phyloP scores from a whole-genome alignment of 352 stramenopile genomes.

The Achlya hypogyna region DNA sequence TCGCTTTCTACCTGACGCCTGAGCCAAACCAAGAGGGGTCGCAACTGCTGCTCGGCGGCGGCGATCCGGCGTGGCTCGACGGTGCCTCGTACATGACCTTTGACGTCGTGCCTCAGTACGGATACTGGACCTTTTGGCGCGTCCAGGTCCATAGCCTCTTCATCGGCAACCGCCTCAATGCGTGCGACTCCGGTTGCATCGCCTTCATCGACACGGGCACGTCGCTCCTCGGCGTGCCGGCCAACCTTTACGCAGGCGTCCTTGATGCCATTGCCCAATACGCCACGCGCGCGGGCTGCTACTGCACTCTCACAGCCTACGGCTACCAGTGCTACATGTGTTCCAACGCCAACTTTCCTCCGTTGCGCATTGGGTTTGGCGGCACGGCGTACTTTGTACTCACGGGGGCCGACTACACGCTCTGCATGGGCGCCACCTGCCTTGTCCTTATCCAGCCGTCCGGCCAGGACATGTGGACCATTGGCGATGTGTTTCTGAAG shows the following conservation, averaged over 20 bases:
- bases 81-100: conserved; percentile 57
- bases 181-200: conserved; percentile 37
- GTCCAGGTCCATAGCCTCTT: conserved; percentile 57
- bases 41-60: conserved; percentile 60
- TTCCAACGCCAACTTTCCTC: conserved; percentile 48
- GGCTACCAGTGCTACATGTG: conserved; percentile 78
- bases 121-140: conserved; percentile 78
- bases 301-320: conserved; percentile 71
- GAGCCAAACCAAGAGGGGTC: conserved; percentile 72
- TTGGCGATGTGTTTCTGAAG: conserved; percentile 95
- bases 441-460: conserved; percentile 68
- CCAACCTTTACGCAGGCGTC: conserved; percentile 61
- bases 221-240: conserved; percentile 91
- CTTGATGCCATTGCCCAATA: conserved; percentile 56
- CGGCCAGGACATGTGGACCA: conserved; percentile 91
- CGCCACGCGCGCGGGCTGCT: conserved; percentile 53
- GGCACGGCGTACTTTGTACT: conserved; percentile 57
- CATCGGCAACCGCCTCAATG: conserved; percentile 24
- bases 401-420: conserved; percentile 58
- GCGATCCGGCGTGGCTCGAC: conserved; percentile 42
- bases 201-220: conserved; percentile 97
- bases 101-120: conserved; percentile 64
- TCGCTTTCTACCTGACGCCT: conserved; percentile 94
- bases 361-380: conserved; percentile 51
- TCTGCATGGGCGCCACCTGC: conserved; percentile 69